These are phyloP conservation scores for Tausonia pullulans DNA, from an alignment of 1,284 basidiomycete species.

Conservation along the genomic window DNA sequence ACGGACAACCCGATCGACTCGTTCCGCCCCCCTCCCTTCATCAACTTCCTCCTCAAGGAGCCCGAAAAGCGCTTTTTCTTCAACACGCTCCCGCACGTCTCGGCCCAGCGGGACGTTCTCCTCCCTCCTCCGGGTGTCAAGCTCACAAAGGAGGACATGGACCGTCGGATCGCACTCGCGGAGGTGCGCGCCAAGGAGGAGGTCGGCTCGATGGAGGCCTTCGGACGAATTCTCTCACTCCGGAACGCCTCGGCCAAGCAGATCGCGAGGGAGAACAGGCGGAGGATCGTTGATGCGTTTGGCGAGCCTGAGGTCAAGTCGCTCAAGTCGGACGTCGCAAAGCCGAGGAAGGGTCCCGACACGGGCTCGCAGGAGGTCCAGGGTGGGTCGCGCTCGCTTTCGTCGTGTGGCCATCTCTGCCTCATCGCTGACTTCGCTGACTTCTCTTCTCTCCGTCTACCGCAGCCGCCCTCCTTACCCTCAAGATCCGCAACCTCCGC, in stretches of 20 bases:
- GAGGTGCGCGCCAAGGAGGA: conserved; percentile 7
- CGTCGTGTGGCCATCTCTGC: background rate
- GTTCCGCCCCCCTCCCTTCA: conserved; percentile 11
- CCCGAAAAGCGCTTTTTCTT: conserved; percentile 12
- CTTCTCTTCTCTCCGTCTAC: background rate
- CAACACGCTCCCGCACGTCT: conserved; percentile 12
- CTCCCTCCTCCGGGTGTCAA: conserved; percentile 5
- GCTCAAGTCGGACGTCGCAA: background rate
- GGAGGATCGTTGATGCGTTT: conserved; percentile 13
- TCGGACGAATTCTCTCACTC: conserved; percentile 9
- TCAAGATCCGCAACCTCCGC: conserved; percentile 11
- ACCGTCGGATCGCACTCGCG: background rate
- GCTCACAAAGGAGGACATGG: conserved; percentile 2
- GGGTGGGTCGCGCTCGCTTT: background rate
- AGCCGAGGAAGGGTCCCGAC: conserved; percentile 9
- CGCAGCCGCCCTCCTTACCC: conserved; percentile 5
- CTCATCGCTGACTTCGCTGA: background rate
- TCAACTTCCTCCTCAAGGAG: background rate
- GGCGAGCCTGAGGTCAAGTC: conserved; percentile 6
- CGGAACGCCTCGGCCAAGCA: conserved; percentile 7
- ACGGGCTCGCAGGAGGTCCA: conserved; percentile 14
- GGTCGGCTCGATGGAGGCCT: conserved; percentile 5
- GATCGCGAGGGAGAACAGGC: conserved; percentile 12
- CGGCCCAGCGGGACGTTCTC: conserved; percentile 1
- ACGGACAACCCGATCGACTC: background rate